Evolutionary conservation across 108 stramenopile genomes (phyloP).

Genomic region (Aurantiochytrium sp.): DNA sequence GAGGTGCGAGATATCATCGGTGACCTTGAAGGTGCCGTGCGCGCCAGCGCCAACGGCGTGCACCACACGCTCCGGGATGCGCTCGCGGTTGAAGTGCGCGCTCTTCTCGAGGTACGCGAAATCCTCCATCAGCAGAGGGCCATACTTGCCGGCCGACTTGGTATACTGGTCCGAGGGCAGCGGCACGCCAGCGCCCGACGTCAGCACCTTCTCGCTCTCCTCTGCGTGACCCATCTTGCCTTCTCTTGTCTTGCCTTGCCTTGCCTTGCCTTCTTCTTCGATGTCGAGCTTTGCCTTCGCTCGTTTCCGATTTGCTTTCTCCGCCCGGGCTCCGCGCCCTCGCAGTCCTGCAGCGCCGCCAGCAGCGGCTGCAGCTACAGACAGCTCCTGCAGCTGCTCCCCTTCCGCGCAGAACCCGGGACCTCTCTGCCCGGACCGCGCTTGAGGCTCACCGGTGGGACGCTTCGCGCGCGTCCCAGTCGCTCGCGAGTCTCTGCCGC

Average conservation of each 20-base stretch:
- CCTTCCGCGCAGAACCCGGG: no score
- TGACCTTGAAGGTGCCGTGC: conserved; percentile 60
- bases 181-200: background rate
- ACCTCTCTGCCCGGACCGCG: no score
- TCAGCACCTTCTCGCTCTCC: background rate
- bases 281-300: background rate
- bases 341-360: no score
- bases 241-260: background rate
- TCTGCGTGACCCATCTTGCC: background rate
- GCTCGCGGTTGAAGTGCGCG: conserved; percentile 61
- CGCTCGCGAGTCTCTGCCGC: no score
- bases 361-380: no score
- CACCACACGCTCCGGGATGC: conserved; percentile 64
- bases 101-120: conserved; percentile 55
- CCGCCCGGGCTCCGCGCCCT: background rate
- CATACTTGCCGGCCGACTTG: conserved; percentile 33
- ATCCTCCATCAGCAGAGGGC: conserved; percentile 48
- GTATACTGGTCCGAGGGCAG: background rate
- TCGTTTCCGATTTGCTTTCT: background rate
- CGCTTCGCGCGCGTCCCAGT: no score
- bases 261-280: no score
- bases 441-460: no score
- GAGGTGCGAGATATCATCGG: conserved; percentile 15
- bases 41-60: conserved; percentile 64
- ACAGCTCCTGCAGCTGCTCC: no score